phyloP scores from a whole-genome alignment of 2,329 filamentous ascomycete species.

The Colletotrichum godetiae region DNA sequence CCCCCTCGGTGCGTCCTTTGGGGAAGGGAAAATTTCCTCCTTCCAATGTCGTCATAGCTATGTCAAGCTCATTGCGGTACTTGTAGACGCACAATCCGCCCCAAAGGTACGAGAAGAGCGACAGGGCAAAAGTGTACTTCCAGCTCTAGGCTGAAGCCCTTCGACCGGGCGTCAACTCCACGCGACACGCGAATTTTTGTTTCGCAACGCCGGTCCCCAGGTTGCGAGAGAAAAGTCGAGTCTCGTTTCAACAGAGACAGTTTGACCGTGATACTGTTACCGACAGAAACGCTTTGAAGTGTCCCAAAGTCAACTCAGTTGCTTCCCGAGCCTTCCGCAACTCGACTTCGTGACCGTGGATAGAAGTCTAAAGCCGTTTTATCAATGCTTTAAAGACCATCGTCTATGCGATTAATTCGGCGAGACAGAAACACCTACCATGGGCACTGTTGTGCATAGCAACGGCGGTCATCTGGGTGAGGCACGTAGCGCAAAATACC shows the following conservation, averaged over 20 bases:
- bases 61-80: constrained; percentile 15
- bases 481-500: constrained; percentile 11
- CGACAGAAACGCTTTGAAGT: constrained; percentile 14
- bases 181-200: background rate
- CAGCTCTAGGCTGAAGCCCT: background rate
- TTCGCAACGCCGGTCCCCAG: constrained; percentile 5
- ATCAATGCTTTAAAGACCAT: constrained; percentile 1
- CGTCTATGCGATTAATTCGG: background rate
- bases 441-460: background rate
- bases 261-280: background rate
- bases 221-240: background rate
- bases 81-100: background rate
- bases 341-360: background rate
- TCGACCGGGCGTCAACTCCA: constrained; percentile 9
- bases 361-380: constrained; percentile 2
- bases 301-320: background rate
- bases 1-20: constrained; percentile 11
- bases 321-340: constrained; percentile 23
- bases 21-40: constrained; percentile 19
- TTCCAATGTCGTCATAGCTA: constrained; percentile 32
- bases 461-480: background rate
- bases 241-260: constrained; percentile 16
- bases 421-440: background rate
- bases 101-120: background rate
- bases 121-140: background rate